A percentile compares a stretch with the other conserved stretches of the same genome.
Evolutionary conservation across 352 stramenopile species (phyloP).

Genomic region (Globisporangium emineosum): DNA sequence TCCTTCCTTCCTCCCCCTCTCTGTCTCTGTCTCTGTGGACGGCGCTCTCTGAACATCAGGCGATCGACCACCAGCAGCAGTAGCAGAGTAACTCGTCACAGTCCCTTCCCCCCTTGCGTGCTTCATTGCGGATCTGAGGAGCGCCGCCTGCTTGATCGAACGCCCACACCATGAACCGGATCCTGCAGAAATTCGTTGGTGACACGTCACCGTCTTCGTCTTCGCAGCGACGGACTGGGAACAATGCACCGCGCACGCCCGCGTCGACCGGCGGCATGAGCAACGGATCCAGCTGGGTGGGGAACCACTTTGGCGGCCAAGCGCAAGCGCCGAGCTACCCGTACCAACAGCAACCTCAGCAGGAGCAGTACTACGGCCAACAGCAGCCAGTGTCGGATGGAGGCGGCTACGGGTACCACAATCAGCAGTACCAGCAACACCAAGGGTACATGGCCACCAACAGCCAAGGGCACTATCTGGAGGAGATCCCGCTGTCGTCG

Average conservation of each 20-base stretch:
- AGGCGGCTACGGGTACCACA: background rate
- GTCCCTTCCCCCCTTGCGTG: background rate
- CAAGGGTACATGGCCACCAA: constrained; percentile 6
- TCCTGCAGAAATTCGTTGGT: constrained; percentile 22
- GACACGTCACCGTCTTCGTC: constrained; percentile 8
- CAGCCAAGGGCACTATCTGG: constrained; percentile 16
- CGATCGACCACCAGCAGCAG: background rate
- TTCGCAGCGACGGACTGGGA: background rate
- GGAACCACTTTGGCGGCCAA: background rate
- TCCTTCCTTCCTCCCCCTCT: background rate
- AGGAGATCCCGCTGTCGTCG: constrained; percentile 34
- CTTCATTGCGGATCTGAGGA: background rate
- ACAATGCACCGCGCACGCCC: background rate
- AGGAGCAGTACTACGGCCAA: constrained; percentile 15
- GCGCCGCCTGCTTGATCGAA: background rate
- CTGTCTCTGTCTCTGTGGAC: background rate
- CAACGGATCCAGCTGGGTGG: constrained; percentile 4
- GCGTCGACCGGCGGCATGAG: constrained; percentile 2
- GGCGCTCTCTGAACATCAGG: background rate
- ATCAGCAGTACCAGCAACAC: constrained; percentile 14
- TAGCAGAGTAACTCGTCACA: background rate
- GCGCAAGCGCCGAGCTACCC: constrained; percentile 10
- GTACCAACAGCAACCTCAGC: constrained; percentile 9
- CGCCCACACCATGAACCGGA: constrained; percentile 16
- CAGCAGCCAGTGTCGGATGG: constrained; percentile 7